Conservation (phyloP, 257 asterid genomes). For the Solanum habrochaites region DNA sequence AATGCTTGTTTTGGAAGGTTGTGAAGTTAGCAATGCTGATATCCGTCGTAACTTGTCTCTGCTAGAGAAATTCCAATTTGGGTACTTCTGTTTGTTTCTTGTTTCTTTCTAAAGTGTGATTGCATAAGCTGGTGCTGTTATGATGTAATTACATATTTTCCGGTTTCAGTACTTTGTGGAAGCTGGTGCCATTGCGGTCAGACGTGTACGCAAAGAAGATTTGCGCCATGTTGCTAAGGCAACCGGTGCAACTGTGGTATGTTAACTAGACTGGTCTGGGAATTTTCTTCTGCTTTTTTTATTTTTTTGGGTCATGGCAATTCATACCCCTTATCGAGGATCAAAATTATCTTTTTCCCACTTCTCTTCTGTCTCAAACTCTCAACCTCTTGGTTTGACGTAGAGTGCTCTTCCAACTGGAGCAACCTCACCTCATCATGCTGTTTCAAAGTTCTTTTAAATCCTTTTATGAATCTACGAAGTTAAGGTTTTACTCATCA, state of each 20-base stretch:
- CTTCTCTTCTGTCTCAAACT: background rate
- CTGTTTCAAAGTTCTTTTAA: background rate
- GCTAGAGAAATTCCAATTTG: background rate
- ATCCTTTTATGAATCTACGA: background rate
- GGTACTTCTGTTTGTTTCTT: background rate
- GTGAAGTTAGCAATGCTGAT: background rate
- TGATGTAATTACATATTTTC: background rate
- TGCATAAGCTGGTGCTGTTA: background rate
- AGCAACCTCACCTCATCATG: background rate
- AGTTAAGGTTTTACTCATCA: background rate
- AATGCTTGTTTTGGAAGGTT: background rate
- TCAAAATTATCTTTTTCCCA: background rate
- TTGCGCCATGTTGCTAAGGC: conserved; percentile 95
- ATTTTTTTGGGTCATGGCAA: background rate
- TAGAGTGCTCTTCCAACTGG: background rate
- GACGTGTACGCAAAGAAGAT: conserved; percentile 91
- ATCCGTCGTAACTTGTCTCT: background rate
- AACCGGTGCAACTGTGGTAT: conserved; percentile 86
- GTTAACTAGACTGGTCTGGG: background rate
- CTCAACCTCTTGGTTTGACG: background rate
- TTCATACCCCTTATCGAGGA: background rate
- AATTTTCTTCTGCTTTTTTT: background rate
- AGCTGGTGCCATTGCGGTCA: conserved; percentile 92
- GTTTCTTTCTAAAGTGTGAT: background rate
- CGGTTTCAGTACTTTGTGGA: conserved; percentile 80